Base-by-base conservation (phyloP, 805 yeast species). In the Maudiozyma saulgeensis region DNA sequence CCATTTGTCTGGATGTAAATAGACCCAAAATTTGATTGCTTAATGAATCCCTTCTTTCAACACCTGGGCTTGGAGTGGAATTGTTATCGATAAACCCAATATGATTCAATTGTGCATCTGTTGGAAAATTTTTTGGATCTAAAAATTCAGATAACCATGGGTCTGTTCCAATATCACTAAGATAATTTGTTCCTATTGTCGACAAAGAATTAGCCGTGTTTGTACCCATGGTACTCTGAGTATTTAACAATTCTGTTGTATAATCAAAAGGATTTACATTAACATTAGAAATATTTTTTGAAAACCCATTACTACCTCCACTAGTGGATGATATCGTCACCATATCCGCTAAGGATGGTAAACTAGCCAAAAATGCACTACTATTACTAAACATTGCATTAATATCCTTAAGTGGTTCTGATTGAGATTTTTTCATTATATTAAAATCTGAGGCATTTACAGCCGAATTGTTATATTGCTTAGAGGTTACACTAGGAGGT, bases 1-100 rank as follows among this genome's bases (percentile, higher is more conserved):
- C 87, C 44, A 78, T 69, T 62, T 84, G 90, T 54, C 88, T 71
- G 1, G 80, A 71, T 56, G 82, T 75, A 63, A 83, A 83, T 38
- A 81, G 68, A 16, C 76, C 75, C 7, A 83, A 75, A 12, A 83
- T 74, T 49, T 82, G 84, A 35, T 47, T 34, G 38, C 60, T 73
- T 45, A 52, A 15, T 19, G 43, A 38, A 40, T 37, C 37, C 18
- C 41, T 35, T 35, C 43, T 32, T 18, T 41, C 32, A 25, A 23
- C 34, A 16, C 5, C 16, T 16, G 48, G 25, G n/a, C 15, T 21
- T 26, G 50, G 45, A 1, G 49, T 26, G 6, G 49, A 39, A 6
- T 32, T 41, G 15, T 48, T 43, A 6, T 49, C 45, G 21, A 37
- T 43, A 51, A 84, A 82, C 0, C 88, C 88, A 46, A 82, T 76